Conservation (phyloP, 2,329 filamentous ascomycete genomes). For the Cladosporium austrohemisphaericum region DNA sequence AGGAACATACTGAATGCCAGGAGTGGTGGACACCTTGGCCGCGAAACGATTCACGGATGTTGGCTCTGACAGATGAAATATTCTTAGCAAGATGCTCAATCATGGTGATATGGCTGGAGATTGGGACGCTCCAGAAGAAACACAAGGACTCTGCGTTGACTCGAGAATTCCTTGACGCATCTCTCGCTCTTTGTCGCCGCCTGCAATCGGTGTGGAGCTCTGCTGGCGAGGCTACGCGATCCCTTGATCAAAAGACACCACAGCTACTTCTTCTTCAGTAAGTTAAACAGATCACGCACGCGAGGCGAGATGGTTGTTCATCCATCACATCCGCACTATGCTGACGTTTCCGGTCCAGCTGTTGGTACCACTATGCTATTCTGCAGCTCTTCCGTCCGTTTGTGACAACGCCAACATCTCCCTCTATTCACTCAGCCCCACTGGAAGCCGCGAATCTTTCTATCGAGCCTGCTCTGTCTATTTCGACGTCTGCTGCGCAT, state of each 20-base stretch:
- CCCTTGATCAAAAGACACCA: background rate
- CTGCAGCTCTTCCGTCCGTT: background rate
- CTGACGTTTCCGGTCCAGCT: background rate
- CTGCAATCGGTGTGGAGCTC: background rate
- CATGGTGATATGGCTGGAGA: background rate
- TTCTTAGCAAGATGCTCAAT: background rate
- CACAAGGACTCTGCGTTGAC: background rate
- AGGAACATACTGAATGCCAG: background rate
- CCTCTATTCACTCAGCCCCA: background rate
- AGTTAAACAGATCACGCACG: background rate
- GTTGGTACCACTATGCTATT: background rate
- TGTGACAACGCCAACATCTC: background rate
- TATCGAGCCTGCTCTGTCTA: background rate
- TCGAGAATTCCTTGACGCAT: background rate
- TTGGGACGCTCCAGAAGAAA: background rate
- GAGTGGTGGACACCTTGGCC: background rate
- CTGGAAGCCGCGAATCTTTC: background rate
- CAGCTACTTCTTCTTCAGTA: background rate
- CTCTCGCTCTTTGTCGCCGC: background rate
- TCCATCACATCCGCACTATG: background rate
- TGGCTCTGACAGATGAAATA: background rate
- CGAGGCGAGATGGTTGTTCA: background rate
- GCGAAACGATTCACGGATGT: background rate
- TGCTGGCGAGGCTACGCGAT: background rate
- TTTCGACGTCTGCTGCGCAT: background rate